A percentile compares a stretch with the other conserved stretches of the same genome.
phyloP scores from a whole-genome alignment of 1,139 yeast species.

The Diutina catenulata region DNA sequence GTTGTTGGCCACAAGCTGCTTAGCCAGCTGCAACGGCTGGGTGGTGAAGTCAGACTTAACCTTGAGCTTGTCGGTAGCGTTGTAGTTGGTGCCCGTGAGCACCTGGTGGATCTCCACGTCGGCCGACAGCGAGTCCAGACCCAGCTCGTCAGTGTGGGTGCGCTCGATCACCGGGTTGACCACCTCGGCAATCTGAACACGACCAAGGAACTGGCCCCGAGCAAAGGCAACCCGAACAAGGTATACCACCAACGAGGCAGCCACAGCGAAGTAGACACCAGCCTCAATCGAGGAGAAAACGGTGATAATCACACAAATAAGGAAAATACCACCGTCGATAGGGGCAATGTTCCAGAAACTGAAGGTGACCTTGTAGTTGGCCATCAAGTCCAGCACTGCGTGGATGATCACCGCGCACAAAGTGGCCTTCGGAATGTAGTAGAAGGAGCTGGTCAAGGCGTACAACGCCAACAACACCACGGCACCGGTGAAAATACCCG shows the following conservation, averaged over 20 bases:
- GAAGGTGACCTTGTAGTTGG: conserved; percentile 61
- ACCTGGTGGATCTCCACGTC: conserved; percentile 31
- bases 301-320: conserved; percentile 67
- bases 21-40: conserved; percentile 12
- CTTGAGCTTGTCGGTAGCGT: conserved; percentile 13
- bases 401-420: conserved; percentile 83
- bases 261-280: conserved; percentile 85
- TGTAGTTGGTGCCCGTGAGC: conserved; percentile 15
- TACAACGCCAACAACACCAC: conserved; percentile 82
- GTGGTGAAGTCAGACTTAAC: conserved; percentile 10
- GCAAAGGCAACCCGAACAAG: conserved; percentile 73
- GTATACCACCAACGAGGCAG: conserved; percentile 69
- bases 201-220: conserved; percentile 72
- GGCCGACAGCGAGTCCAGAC: conserved; percentile 6
- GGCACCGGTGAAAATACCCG: conserved; percentile 84
- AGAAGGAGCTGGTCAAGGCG: conserved; percentile 72
- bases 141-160: conserved; percentile 9
- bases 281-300: conserved; percentile 75
- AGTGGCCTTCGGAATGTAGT: conserved; percentile 83
- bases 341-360: conserved; percentile 71
- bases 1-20: conserved; percentile 15
- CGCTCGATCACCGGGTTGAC: conserved; percentile 38
- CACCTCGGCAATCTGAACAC: conserved; percentile 60
- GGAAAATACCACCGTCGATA: conserved; percentile 62
- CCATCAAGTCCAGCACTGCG: conserved; percentile 84